Base-by-base conservation (phyloP, 306 rosid genomes). In the Canavalia gladiata region DNA sequence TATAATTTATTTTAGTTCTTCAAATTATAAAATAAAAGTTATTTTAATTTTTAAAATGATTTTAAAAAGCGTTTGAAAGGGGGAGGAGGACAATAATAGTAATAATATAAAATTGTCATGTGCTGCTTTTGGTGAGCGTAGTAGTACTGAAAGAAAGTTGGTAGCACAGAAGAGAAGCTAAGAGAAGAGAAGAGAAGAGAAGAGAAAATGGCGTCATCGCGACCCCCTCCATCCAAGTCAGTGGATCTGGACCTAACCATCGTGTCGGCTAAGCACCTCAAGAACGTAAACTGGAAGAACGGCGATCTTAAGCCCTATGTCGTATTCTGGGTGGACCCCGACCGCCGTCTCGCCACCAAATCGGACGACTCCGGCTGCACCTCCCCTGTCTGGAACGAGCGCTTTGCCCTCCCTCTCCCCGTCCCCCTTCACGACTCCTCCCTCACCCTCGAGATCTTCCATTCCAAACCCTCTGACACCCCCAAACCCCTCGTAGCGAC, bases 231-330 rank as follows among this genome's bases (percentile, higher is more conserved):
- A 11, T 81, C 89, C 5, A 94, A 85, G 71, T 83, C 92, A 0
- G 81, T 90, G 10, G 94, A 94, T 64, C 95, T 94, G 8, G 98
- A 94, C 82, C 91, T 94, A 6, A 91, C 90, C 0, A 88, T 94
- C 82, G 83, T 94, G 76, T 88, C 97, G 39, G 97, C 94, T 34
- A 94, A 94, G 91, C 94, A 90, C 62, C 95, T 94, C 82, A 94
- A 94, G 83, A 94, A 94, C 89, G 94, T 94, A 31, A 94, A 94
- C 87, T 94, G 98, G 98, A 89, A 89, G 51, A 91, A 72, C 87
- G 95, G 95, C 63, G 84, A 87, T 65, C 98, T 94, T 84, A 89
- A 90, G 41, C 90, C 98, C 67, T 94, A 94, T 79, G 98, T 94
- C 25, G 91, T 91, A 55, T 94, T 94, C 85, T 94, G 97, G 95